Conservation (phyloP, 371 early-diverging fungal genomes). For the Mucor indicus region DNA sequence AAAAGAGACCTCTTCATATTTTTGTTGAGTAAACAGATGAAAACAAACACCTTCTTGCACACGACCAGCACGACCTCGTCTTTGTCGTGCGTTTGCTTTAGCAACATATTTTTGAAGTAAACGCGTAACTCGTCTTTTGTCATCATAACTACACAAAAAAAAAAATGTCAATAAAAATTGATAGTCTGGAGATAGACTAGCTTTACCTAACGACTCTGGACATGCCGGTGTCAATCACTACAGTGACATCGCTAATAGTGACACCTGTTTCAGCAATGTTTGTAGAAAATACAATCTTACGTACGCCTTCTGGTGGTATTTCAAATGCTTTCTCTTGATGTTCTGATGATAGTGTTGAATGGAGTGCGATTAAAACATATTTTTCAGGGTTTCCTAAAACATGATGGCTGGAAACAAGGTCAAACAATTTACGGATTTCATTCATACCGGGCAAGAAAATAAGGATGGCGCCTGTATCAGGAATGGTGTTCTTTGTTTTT, state of each 20-base stretch:
- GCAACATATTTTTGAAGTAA: constrained; percentile 72
- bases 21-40: constrained; percentile 60
- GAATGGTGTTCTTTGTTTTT: constrained; percentile 20
- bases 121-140: constrained; percentile 61
- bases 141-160: constrained; percentile 52
- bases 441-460: constrained; percentile 89
- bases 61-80: constrained; percentile 93
- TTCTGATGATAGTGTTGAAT: constrained; percentile 73
- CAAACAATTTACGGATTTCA: constrained; percentile 66
- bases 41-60: constrained; percentile 81
- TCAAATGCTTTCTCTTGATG: constrained; percentile 69
- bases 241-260: constrained; percentile 93
- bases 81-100: constrained; percentile 84
- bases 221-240: constrained; percentile 93
- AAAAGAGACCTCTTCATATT: constrained; percentile 45
- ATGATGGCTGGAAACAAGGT: constrained; percentile 48
- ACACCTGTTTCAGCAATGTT: constrained; percentile 96
- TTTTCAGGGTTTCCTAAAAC: constrained; percentile 39
- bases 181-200: not conserved
- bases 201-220: constrained; percentile 71
- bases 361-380: constrained; percentile 72
- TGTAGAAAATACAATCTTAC: constrained; percentile 90
- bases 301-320: constrained; percentile 53
- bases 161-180: not conserved
- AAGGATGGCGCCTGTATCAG: constrained; percentile 75